Percentiles rank a stretch among this genome's conserved stretches.
These are phyloP conservation scores for Arabidopsis lyrata DNA, from an alignment of 441 rosid genomes.

Conservation along the genomic window DNA sequence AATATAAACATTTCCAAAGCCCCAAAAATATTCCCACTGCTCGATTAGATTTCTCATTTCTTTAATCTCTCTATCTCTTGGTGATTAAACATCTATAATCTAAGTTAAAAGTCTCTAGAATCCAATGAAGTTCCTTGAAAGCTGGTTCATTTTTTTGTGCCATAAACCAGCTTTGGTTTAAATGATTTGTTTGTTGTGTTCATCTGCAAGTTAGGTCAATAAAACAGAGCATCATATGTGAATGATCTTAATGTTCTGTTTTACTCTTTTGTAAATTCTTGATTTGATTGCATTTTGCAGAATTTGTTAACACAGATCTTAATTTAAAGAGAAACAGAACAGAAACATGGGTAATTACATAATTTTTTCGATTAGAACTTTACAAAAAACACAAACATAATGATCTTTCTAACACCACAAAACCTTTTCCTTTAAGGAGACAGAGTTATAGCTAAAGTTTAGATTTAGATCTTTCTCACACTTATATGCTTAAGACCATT, in stretches of 20 bases:
- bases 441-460: constrained; percentile 32
- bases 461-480: constrained; percentile 28
- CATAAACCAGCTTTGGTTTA: constrained; percentile 18
- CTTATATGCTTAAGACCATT: constrained; percentile 39
- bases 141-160: not conserved
- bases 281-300: not conserved
- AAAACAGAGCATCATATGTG: not conserved
- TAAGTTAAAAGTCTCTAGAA: constrained; percentile 18
- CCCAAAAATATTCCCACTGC: constrained; percentile 71
- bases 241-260: not conserved
- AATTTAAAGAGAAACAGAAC: not conserved
- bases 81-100: constrained; percentile 32
- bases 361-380: constrained; percentile 7
- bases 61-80: constrained; percentile 35
- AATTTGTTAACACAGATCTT: not conserved
- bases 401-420: constrained; percentile 19
- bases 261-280: constrained; percentile 8
- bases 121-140: constrained; percentile 42
- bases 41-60: constrained; percentile 59
- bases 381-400: constrained; percentile 10
- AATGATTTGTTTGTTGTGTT: constrained; percentile 22
- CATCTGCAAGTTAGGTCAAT: constrained; percentile 15
- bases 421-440: constrained; percentile 14
- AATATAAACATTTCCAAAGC: constrained; percentile 48
- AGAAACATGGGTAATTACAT: constrained; percentile 13